Percentiles rank a stretch among this genome's conserved stretches.
These are phyloP conservation scores for Wickerhamiella alocasiicola DNA, from an alignment of 805 yeast genomes.

Conservation along the genomic window DNA sequence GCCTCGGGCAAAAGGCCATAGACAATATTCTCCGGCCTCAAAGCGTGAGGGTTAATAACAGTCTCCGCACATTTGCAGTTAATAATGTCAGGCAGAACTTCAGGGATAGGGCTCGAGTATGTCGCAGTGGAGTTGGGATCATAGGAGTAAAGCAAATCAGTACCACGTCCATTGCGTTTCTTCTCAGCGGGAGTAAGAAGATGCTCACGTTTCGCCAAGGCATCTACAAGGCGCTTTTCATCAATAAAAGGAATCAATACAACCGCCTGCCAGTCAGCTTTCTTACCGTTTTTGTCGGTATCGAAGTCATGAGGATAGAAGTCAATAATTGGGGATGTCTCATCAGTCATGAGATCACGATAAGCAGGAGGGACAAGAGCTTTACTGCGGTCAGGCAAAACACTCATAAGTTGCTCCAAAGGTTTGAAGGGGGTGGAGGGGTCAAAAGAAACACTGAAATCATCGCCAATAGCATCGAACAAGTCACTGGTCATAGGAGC, in stretches of 20 bases:
- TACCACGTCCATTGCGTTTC: slow-evolving; percentile 62
- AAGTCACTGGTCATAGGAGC: slow-evolving; percentile 96
- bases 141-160: slow-evolving; percentile 51
- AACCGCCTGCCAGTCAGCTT: slow-evolving; percentile 96
- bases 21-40: slow-evolving; percentile 28
- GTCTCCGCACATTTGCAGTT: slow-evolving; percentile 67
- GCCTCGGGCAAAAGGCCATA: slow-evolving; percentile 56
- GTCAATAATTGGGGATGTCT: slow-evolving; percentile 73
- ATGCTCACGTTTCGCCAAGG: slow-evolving; percentile 54
- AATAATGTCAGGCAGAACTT: slow-evolving; percentile 55
- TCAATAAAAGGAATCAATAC: slow-evolving; percentile 88
- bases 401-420: slow-evolving; percentile 94
- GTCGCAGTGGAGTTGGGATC: slow-evolving; percentile 62
- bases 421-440: slow-evolving; percentile 76
- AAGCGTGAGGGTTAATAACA: slow-evolving; percentile 39
- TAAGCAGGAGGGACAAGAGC: slow-evolving; percentile 64
- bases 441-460: slow-evolving; percentile 49
- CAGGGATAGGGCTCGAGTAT: slow-evolving; percentile 62
- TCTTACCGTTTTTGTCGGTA: slow-evolving; percentile 85
- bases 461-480: slow-evolving; percentile 39
- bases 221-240: slow-evolving; percentile 55
- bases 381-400: slow-evolving; percentile 83
- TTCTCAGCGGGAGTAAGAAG: slow-evolving; percentile 59
- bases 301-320: slow-evolving; percentile 84
- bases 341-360: slow-evolving; percentile 75